Evolutionary conservation across 345 rosid species (phyloP).

Genomic region (Nephelium lappaceum): DNA sequence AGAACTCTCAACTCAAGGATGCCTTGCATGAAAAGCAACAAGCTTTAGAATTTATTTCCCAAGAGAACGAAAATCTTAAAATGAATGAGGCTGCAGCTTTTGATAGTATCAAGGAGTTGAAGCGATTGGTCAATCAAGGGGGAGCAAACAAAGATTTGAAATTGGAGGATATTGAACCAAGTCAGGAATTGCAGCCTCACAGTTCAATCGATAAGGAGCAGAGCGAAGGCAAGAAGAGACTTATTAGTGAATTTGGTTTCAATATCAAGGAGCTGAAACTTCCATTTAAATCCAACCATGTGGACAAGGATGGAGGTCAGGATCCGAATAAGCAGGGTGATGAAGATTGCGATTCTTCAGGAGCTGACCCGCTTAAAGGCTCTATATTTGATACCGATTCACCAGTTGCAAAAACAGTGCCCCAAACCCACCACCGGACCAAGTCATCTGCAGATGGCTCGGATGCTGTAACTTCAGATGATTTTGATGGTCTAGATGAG

Average conservation of each 20-base stretch:
- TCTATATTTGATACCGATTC: conserved; percentile 74
- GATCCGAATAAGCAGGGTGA: conserved; percentile 22
- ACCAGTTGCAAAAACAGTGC: conserved; percentile 33
- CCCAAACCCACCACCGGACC: conserved; percentile 37
- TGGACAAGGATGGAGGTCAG: conserved; percentile 37
- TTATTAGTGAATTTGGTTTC: conserved; percentile 50
- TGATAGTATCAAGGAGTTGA: conserved; percentile 65
- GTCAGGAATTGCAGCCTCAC: conserved; percentile 28
- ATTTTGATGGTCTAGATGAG: conserved; percentile 47
- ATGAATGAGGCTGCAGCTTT: conserved; percentile 57
- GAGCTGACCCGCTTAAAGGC: conserved; percentile 58
- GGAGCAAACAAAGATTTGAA: conserved; percentile 29
- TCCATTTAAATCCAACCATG: conserved; percentile 42
- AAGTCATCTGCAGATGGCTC: conserved; percentile 53
- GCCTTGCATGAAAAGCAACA: conserved; percentile 59
- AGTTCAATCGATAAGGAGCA: conserved; percentile 29
- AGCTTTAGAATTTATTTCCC: conserved; percentile 52
- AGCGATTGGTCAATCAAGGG: conserved; percentile 48
- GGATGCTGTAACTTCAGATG: conserved; percentile 45
- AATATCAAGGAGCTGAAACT: conserved; percentile 56
- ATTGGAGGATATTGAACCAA: conserved; percentile 24
- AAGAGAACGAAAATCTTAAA: conserved; percentile 64
- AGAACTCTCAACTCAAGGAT: conserved; percentile 79
- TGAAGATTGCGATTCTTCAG: conserved; percentile 24
- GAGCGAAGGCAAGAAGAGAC: conserved; percentile 33